These are phyloP conservation scores for Polytolypa hystricis DNA, from an alignment of 2,329 filamentous ascomycete genomes.

Conservation along the genomic window DNA sequence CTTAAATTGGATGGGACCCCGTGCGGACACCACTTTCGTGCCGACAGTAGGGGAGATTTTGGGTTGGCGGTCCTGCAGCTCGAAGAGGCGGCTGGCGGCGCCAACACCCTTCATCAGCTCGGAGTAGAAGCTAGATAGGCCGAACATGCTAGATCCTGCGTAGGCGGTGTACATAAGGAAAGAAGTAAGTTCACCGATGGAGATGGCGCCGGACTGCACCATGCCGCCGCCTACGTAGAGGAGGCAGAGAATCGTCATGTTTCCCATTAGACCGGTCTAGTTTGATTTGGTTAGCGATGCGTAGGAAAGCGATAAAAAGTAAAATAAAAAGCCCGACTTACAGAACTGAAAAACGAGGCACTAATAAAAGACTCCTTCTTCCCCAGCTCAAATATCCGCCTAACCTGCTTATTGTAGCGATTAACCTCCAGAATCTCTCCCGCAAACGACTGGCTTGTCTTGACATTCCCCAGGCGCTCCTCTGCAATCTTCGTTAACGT, in stretches of 20 bases:
- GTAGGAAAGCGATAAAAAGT: not conserved
- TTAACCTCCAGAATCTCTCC: slow-evolving; percentile 83
- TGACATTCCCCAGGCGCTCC: slow-evolving; percentile 92
- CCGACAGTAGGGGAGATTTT: slow-evolving; percentile 82
- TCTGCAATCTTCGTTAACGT: slow-evolving; percentile 94
- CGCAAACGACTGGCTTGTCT: slow-evolving; percentile 91
- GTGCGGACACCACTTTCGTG: slow-evolving; percentile 64
- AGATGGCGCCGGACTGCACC: slow-evolving; percentile 76
- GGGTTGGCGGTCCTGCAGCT: slow-evolving; percentile 81
- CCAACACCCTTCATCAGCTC: slow-evolving; percentile 99
- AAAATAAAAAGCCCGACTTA: slow-evolving; percentile 18
- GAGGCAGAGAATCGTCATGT: slow-evolving; percentile 88
- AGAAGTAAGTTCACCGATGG: slow-evolving; percentile 81
- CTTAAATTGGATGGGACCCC: slow-evolving; percentile 78
- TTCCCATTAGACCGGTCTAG: slow-evolving; percentile 80
- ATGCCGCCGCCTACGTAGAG: slow-evolving; percentile 84
- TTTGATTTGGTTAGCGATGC: slow-evolving; percentile 17
- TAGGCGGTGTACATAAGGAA: slow-evolving; percentile 98
- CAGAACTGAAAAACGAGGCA: slow-evolving; percentile 73
- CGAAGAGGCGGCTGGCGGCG: slow-evolving; percentile 89
- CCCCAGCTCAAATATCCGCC: slow-evolving; percentile 82
- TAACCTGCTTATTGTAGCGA: slow-evolving; percentile 85
- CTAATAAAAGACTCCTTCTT: slow-evolving; percentile 77
- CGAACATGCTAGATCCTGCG: slow-evolving; percentile 76
- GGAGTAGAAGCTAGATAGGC: slow-evolving; percentile 90